A percentile compares a stretch with the other conserved stretches of the same genome.
Conservation (phyloP, 257 asterid genomes). For the Solanum stenotomum region DNA sequence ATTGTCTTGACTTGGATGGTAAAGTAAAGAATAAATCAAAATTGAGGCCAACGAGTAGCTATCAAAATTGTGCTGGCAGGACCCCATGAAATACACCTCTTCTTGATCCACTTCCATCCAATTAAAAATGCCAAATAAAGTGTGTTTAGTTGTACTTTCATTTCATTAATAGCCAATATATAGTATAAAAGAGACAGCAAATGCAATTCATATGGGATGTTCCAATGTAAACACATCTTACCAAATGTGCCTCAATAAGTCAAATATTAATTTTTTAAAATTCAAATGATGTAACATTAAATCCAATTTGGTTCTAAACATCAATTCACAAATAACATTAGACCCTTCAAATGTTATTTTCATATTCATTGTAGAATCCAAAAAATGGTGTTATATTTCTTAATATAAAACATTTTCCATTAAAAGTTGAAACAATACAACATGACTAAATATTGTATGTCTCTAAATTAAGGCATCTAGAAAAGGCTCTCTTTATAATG, state of each 20-base stretch:
- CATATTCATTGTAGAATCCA: background rate
- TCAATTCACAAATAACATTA: background rate
- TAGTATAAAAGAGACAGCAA: background rate
- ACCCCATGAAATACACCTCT: background rate
- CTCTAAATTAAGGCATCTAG: background rate
- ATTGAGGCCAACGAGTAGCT: background rate
- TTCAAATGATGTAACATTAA: background rate
- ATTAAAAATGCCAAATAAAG: background rate
- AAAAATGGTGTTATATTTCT: background rate
- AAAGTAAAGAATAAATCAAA: background rate
- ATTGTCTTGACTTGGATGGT: background rate
- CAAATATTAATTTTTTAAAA: background rate
- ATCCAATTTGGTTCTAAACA: background rate
- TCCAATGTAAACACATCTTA: background rate
- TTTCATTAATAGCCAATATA: background rate
- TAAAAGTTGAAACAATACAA: background rate
- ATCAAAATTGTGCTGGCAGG: background rate
- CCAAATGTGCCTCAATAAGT: background rate
- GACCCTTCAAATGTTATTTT: background rate
- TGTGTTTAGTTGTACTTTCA: background rate
- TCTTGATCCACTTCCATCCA: background rate
- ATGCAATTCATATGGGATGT: background rate
- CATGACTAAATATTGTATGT: background rate
- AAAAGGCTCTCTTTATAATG: background rate
- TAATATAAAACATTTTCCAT: background rate